Conservation (phyloP, 495 filamentous ascomycete species). For the Haplographium delicatum region DNA sequence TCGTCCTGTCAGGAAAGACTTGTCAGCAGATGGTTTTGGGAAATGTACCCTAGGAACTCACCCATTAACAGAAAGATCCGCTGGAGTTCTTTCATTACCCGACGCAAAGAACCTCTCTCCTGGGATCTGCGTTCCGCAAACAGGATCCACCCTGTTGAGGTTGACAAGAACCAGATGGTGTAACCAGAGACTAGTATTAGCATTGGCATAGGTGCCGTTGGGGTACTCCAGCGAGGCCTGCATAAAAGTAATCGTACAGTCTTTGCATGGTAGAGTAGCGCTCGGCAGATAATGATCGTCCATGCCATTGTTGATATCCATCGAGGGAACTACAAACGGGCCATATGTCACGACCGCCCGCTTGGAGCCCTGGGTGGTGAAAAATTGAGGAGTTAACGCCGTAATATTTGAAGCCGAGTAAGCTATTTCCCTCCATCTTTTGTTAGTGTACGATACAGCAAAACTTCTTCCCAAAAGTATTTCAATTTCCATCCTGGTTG, state of each 20-base stretch:
- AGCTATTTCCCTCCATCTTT: no score
- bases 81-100: constrained; percentile 1
- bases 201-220: constrained; percentile 7
- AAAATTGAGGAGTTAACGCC: constrained; percentile 3
- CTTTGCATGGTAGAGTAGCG: neutral
- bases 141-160: neutral
- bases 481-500: no score
- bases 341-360: constrained; percentile 1
- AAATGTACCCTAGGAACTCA: neutral
- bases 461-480: no score
- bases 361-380: constrained; percentile 4
- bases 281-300: neutral
- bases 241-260: constrained; percentile 2
- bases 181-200: neutral
- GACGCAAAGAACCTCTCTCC: constrained; percentile 3
- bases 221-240: constrained; percentile 4
- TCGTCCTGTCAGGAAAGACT: constrained; percentile 19
- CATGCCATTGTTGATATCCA: constrained; percentile 3
- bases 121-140: neutral
- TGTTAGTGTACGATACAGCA: no score
- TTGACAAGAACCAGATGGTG: constrained; percentile 3
- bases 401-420: neutral
- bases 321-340: neutral
- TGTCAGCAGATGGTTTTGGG: neutral
- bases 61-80: neutral